phyloP scores from a whole-genome alignment of 768 basidiomycete genomes.

The Naganishia friedmannii region DNA sequence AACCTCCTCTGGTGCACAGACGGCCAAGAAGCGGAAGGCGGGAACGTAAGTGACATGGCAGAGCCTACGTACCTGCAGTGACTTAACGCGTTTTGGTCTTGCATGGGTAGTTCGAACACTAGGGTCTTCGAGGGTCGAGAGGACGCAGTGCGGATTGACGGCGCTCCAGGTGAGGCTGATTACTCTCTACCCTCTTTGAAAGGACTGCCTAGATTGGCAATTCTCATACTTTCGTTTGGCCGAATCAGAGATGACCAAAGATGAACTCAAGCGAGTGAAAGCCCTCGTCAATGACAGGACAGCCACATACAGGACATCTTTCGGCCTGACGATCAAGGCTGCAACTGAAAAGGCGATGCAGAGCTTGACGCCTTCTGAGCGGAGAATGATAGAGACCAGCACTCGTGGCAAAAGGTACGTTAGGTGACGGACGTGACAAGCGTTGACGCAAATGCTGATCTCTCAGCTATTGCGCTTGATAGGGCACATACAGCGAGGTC shows the following conservation, averaged over 20 bases:
- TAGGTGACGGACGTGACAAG: background rate
- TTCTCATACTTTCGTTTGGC: background rate
- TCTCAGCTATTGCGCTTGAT: background rate
- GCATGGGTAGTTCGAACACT: slow-evolving; percentile 11
- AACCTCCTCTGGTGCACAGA: slow-evolving; percentile 45
- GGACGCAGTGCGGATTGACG: slow-evolving; percentile 24
- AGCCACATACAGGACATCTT: background rate
- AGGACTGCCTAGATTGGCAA: background rate
- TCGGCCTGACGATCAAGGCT: slow-evolving; percentile 11
- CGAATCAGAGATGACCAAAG: slow-evolving; percentile 4
- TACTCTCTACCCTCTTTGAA: background rate
- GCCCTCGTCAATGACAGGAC: slow-evolving; percentile 8
- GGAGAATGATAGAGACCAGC: slow-evolving; percentile 15
- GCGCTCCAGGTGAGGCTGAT: slow-evolving; percentile 21
- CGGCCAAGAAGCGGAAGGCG: slow-evolving; percentile 46
- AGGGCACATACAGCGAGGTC: slow-evolving; percentile 15
- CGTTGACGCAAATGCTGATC: background rate
- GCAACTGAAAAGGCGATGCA: slow-evolving; percentile 11
- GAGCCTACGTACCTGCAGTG: background rate
- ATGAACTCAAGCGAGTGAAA: slow-evolving; percentile 14
- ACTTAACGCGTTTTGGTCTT: background rate
- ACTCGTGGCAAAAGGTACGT: slow-evolving; percentile 15
- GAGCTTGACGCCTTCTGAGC: slow-evolving; percentile 9
- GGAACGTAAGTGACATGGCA: slow-evolving; percentile 34
- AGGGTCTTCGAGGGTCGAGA: slow-evolving; percentile 23